Evolutionary conservation across 1,139 yeast genomes (phyloP).

Genomic region (Lodderomyces parapsilosis): DNA sequence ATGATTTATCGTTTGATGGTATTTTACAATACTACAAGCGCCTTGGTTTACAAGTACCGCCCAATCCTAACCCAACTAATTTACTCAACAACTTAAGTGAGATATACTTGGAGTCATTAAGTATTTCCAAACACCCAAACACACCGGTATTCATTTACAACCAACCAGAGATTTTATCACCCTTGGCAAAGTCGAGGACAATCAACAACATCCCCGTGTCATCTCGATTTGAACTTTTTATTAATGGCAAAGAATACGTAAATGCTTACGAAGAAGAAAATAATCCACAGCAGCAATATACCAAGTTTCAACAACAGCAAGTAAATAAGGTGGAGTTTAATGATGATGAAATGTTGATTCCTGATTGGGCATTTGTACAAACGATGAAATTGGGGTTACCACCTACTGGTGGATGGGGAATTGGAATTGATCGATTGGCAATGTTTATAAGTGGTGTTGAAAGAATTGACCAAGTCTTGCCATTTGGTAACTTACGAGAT

Average conservation of each 20-base stretch:
- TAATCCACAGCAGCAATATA: constrained; percentile 66
- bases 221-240: constrained; percentile 78
- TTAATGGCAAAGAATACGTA: constrained; percentile 76
- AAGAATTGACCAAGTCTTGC: constrained; percentile 75
- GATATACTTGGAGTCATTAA: constrained; percentile 62
- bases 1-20: constrained; percentile 37
- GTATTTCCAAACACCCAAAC: constrained; percentile 20
- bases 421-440: constrained; percentile 85
- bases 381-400: constrained; percentile 93
- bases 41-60: constrained; percentile 38
- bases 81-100: constrained; percentile 68
- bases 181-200: constrained; percentile 70
- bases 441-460: constrained; percentile 69
- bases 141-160: constrained; percentile 74
- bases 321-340: constrained; percentile 40
- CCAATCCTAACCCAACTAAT: constrained; percentile 47
- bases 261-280: constrained; percentile 98
- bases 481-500: constrained; percentile 80
- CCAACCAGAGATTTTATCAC: constrained; percentile 85
- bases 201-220: constrained; percentile 47
- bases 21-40: constrained; percentile 37
- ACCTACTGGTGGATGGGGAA: constrained; percentile 98
- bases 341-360: constrained; percentile 65
- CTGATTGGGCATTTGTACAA: constrained; percentile 70
- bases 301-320: constrained; percentile 61